Evolutionary conservation across 768 basidiomycete species (phyloP).

Genomic region (Cystobasidium ongulense): DNA sequence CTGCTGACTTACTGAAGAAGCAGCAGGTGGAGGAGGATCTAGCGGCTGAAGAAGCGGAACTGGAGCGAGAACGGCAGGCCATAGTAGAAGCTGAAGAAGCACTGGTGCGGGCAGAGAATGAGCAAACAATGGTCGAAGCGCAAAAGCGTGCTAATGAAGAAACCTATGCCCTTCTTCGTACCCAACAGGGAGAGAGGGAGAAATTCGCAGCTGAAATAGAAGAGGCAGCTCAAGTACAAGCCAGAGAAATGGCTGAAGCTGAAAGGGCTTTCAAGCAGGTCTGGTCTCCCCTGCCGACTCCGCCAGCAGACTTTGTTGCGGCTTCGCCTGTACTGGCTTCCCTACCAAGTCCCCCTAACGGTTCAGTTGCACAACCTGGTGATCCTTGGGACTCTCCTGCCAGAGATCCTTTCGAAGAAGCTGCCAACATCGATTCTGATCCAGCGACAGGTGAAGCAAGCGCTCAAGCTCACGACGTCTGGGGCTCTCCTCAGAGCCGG

Average conservation of each 20-base stretch:
- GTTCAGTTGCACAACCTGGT: background rate
- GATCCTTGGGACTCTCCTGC: background rate
- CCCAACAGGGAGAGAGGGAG: background rate
- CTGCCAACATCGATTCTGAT: background rate
- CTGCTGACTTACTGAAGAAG: background rate
- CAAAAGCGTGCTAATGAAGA: background rate
- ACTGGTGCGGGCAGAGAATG: background rate
- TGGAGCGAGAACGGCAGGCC: background rate
- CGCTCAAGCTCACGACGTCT: background rate
- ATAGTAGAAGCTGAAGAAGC: background rate
- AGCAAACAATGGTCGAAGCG: background rate
- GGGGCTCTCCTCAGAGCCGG: background rate
- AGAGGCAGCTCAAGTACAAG: background rate
- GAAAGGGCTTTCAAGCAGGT: background rate
- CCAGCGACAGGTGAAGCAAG: background rate
- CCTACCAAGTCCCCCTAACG: background rate
- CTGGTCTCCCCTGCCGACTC: background rate
- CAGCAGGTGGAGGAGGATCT: background rate
- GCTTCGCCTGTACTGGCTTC: background rate
- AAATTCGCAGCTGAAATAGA: background rate
- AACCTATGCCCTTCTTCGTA: background rate
- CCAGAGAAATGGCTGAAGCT: background rate
- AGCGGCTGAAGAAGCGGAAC: background rate
- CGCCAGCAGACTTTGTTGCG: background rate
- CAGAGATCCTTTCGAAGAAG: background rate